phyloP scores from a whole-genome alignment of 805 yeast species.

The Saccharomycodes ludwigii region DNA sequence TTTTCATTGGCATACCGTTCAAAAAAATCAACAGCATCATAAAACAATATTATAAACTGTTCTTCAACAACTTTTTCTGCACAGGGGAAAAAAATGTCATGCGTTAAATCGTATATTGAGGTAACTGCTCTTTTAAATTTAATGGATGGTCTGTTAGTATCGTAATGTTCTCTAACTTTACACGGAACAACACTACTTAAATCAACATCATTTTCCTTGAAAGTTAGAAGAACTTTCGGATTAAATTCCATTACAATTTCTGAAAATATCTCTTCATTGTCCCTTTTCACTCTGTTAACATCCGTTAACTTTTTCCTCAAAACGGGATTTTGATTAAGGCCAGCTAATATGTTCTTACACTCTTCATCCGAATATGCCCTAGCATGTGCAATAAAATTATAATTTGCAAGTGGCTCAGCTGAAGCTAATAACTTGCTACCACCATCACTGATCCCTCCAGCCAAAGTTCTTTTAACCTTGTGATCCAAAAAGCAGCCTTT shows the following conservation, averaged over 20 bases:
- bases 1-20: constrained; percentile 20
- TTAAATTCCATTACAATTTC: constrained; percentile 40
- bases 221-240: constrained; percentile 13
- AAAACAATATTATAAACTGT: constrained; percentile 30
- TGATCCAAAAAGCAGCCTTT: too few relatives aligned
- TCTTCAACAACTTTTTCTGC: constrained; percentile 31
- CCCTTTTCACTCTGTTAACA: constrained; percentile 28
- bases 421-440: background rate
- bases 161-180: constrained; percentile 14
- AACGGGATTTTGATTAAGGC: constrained; percentile 4
- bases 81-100: constrained; percentile 46
- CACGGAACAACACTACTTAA: constrained; percentile 14
- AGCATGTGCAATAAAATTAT: background rate
- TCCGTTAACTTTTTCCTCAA: constrained; percentile 15
- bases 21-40: constrained; percentile 34
- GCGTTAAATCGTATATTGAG: constrained; percentile 34
- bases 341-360: constrained; percentile 6
- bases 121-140: constrained; percentile 39
- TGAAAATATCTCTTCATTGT: constrained; percentile 36
- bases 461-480: too few relatives aligned
- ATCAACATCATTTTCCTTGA: constrained; percentile 19
- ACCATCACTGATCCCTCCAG: background rate
- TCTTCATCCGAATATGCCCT: background rate
- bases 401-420: background rate
- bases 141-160: constrained; percentile 30